Percentiles rank a stretch among this genome's conserved stretches.
Conservation (phyloP, 148 eudicot genomes). For the Euryodendron excelsum region DNA sequence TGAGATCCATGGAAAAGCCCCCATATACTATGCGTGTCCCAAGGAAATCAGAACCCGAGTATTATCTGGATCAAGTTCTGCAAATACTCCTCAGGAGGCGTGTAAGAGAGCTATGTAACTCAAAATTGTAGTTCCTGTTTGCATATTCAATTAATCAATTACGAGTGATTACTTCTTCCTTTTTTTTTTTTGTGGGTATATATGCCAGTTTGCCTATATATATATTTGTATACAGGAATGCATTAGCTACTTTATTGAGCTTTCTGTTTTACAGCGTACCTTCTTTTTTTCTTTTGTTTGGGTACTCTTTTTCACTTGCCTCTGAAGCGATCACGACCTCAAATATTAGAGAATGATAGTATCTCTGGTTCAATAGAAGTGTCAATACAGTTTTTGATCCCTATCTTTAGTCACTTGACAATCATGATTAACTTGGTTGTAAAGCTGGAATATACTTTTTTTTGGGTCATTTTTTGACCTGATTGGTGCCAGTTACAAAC, state of each 20-base stretch:
- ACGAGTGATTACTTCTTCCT: neutral
- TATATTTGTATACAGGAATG: too few relatives aligned
- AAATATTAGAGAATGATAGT: neutral
- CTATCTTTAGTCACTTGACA: neutral
- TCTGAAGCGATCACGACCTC: neutral
- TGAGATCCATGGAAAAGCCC: slow-evolving; percentile 84
- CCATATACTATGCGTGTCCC: slow-evolving; percentile 97
- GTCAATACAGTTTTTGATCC: neutral
- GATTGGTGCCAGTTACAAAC: neutral
- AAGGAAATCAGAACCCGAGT: slow-evolving; percentile 87
- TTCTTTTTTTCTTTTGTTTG: neutral
- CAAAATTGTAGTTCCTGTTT: neutral
- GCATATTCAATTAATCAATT: neutral
- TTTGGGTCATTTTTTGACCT: neutral
- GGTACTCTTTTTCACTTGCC: neutral
- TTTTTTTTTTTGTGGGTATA: neutral
- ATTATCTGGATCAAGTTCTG: slow-evolving; percentile 68
- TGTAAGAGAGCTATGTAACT: slow-evolving; percentile 47
- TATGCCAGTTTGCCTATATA: neutral
- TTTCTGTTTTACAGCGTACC: neutral
- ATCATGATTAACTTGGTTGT: slow-evolving; percentile 5
- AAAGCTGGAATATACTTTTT: neutral
- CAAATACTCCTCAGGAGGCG: slow-evolving; percentile 83
- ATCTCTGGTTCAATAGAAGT: neutral
- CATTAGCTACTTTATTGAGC: neutral